Conservation (phyloP, 495 filamentous ascomycete species). For the Pseudomonodictys pantanalensis region DNA sequence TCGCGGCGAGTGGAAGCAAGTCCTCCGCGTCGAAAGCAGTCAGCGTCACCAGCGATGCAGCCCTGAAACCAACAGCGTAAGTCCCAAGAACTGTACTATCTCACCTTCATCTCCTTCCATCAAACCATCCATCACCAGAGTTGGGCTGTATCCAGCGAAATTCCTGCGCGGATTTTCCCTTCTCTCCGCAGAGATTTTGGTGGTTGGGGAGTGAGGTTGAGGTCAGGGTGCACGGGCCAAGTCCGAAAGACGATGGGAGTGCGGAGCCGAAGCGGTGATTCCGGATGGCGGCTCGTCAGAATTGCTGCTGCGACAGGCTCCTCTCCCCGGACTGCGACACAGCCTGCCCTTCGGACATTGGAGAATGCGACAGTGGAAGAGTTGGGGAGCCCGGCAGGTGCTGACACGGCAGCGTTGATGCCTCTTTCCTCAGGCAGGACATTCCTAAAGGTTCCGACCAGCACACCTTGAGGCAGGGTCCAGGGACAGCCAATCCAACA, state of each 20-base stretch:
- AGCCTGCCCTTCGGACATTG: slow-evolving; percentile 10
- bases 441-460: too few species aligned
- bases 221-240: slow-evolving; percentile 14
- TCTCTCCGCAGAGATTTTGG: not conserved
- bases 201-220: slow-evolving; percentile 19
- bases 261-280: slow-evolving; percentile 22
- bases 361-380: not conserved
- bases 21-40: slow-evolving; percentile 4
- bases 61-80: not conserved
- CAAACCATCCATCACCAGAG: not conserved
- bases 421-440: too few species aligned
- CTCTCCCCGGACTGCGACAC: slow-evolving; percentile 23
- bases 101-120: not conserved
- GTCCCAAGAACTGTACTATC: not conserved
- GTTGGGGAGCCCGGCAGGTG: too few species aligned
- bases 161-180: not conserved
- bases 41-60: not conserved
- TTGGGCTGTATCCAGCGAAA: too few species aligned
- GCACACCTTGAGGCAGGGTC: too few species aligned
- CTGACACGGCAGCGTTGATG: too few species aligned
- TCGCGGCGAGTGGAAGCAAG: not conserved
- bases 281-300: not conserved
- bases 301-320: slow-evolving; percentile 9
- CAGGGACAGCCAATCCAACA: too few species aligned
- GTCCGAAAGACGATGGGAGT: slow-evolving; percentile 1